Evolutionary conservation across 768 basidiomycete genomes (phyloP).

Genomic region (Collybia nuda): DNA sequence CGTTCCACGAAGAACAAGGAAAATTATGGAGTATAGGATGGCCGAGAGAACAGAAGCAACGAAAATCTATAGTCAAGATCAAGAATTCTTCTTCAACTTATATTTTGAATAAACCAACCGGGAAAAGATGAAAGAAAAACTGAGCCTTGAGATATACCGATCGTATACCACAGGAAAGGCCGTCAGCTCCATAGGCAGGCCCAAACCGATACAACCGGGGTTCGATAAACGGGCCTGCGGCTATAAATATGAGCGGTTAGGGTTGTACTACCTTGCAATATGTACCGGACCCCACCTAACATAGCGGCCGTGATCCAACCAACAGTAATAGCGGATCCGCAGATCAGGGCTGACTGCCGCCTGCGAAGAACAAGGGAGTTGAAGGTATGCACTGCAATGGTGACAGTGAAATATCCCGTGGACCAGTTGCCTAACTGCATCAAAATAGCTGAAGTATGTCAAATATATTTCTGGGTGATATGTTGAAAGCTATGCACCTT

Average conservation of each 20-base stretch:
- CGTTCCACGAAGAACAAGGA: conserved; percentile 60
- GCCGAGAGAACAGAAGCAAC: conserved; percentile 54
- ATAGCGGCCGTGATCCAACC: conserved; percentile 56
- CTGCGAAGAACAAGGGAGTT: conserved; percentile 59
- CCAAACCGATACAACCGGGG: conserved; percentile 15
- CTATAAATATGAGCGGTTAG: conserved; percentile 12
- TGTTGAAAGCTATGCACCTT: conserved; percentile 43
- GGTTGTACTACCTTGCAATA: background rate
- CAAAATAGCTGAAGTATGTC: conserved; percentile 40
- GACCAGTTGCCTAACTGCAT: conserved; percentile 64
- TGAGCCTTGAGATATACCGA: conserved; percentile 36
- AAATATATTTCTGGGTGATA: conserved; percentile 1
- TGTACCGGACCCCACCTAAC: conserved; percentile 40
- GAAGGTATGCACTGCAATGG: conserved; percentile 69
- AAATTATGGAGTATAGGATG: conserved; percentile 60
- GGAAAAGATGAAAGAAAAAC: conserved; percentile 59
- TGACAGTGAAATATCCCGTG: conserved; percentile 62
- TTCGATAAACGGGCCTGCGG: conserved; percentile 34
- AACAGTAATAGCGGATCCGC: conserved; percentile 34
- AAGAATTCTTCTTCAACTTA: background rate
- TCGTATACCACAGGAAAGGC: conserved; percentile 53
- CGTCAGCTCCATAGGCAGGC: conserved; percentile 52
- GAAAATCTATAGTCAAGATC: conserved; percentile 45
- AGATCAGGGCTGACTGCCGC: conserved; percentile 50
- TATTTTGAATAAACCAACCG: conserved; percentile 38